Conservation (phyloP, 176 grass and related monocot genomes). For the Puya raimondii region DNA sequence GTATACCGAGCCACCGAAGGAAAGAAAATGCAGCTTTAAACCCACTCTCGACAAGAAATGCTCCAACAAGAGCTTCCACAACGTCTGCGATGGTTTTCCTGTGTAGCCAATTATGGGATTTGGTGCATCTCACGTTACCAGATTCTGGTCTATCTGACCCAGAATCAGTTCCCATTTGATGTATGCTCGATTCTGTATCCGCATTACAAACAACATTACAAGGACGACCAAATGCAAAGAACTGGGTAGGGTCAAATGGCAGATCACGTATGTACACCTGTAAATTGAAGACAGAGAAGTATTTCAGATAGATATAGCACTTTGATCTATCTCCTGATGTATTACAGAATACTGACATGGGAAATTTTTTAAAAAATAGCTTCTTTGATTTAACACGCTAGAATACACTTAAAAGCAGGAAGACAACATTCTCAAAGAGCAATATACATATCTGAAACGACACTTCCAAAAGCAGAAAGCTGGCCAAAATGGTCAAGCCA, state of each 20-base stretch:
- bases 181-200: constrained; percentile 46
- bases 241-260: constrained; percentile 68
- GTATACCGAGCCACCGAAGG: constrained; percentile 74
- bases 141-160: constrained; percentile 28
- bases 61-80: constrained; percentile 84
- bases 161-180: constrained; percentile 32
- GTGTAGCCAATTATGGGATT: constrained; percentile 84
- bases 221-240: constrained; percentile 71
- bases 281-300: constrained; percentile 18
- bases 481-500: background rate
- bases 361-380: background rate
- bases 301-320: background rate
- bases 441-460: background rate
- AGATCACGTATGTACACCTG: constrained; percentile 87
- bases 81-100: constrained; percentile 82
- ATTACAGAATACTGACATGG: background rate
- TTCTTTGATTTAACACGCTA: background rate
- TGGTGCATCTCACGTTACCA: constrained; percentile 52
- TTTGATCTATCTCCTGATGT: background rate
- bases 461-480: background rate
- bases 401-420: background rate
- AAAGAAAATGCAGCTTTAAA: constrained; percentile 90
- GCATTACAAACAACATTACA: constrained; percentile 67
- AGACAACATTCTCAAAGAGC: background rate
- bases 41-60: constrained; percentile 86